Evolutionary conservation across 805 yeast species (phyloP).

Genomic region (Saturnispora galanensis): DNA sequence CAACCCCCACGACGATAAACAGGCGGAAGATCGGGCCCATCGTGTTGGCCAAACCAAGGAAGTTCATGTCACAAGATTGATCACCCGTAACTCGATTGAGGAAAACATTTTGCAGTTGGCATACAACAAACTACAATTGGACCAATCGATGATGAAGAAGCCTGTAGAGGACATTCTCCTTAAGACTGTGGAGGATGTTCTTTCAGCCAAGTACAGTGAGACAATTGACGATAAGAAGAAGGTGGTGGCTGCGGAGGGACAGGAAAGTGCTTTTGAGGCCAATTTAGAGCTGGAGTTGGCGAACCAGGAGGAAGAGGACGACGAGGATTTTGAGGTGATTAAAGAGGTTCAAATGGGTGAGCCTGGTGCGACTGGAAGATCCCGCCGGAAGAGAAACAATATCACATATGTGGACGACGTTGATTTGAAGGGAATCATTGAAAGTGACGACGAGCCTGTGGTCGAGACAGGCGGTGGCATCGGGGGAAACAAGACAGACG

Average conservation of each 20-base stretch:
- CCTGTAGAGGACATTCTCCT: constrained; percentile 44
- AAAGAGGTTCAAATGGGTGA: background rate
- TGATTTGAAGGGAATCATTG: constrained; percentile 6
- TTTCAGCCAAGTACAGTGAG: constrained; percentile 7
- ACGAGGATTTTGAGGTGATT: background rate
- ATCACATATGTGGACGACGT: constrained; percentile 9
- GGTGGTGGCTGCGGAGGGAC: background rate
- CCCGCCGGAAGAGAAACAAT: constrained; percentile 7
- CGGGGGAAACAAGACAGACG: background rate
- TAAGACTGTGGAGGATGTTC: constrained; percentile 32
- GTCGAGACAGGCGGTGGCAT: background rate
- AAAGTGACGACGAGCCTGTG: constrained; percentile 6
- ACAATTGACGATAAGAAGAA: background rate
- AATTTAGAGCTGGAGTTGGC: constrained; percentile 2
- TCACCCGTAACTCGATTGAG: constrained; percentile 70
- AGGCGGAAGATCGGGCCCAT: constrained; percentile 98
- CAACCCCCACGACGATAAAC: constrained; percentile 97
- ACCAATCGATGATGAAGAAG: constrained; percentile 45
- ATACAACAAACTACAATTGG: constrained; percentile 82
- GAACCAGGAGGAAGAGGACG: background rate
- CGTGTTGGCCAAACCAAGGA: constrained; percentile 41
- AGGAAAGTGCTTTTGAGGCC: constrained; percentile 9
- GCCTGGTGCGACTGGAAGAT: background rate
- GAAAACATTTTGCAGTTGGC: constrained; percentile 83
- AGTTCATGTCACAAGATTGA: constrained; percentile 68